Conservation (phyloP, 306 rosid genomes). For the Inga oerstediana region DNA sequence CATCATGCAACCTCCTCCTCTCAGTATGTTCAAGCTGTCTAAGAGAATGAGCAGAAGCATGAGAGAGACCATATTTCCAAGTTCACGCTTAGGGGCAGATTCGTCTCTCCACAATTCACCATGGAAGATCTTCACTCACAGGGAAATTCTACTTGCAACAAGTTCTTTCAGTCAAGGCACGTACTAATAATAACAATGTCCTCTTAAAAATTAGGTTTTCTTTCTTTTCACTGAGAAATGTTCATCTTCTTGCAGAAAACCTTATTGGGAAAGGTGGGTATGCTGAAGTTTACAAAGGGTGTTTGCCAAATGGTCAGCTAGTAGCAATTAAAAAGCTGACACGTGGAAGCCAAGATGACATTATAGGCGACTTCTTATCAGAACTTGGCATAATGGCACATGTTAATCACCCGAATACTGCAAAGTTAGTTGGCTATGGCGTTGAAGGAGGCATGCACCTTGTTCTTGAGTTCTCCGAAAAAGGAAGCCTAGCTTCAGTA, state of each 20-base stretch:
- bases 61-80: conserved; percentile 53
- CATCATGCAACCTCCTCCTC: conserved; percentile 53
- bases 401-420: conserved; percentile 77
- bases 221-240: neutral
- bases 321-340: conserved; percentile 73
- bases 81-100: conserved; percentile 42
- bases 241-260: conserved; percentile 53
- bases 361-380: conserved; percentile 62
- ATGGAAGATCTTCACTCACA: conserved; percentile 70
- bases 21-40: conserved; percentile 54
- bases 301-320: conserved; percentile 58
- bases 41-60: conserved; percentile 63
- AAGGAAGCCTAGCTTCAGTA: conserved; percentile 82
- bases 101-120: conserved; percentile 48
- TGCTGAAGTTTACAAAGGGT: conserved; percentile 83
- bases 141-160: conserved; percentile 70
- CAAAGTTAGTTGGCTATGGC: conserved; percentile 78
- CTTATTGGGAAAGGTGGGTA: conserved; percentile 91
- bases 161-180: conserved; percentile 64
- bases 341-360: conserved; percentile 67
- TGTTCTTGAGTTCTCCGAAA: conserved; percentile 74
- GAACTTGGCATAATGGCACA: conserved; percentile 91
- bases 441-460: conserved; percentile 86
- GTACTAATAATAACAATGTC: neutral
- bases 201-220: neutral